phyloP scores from a whole-genome alignment of 2,329 filamentous ascomycete genomes.

The Claviceps citrina region DNA sequence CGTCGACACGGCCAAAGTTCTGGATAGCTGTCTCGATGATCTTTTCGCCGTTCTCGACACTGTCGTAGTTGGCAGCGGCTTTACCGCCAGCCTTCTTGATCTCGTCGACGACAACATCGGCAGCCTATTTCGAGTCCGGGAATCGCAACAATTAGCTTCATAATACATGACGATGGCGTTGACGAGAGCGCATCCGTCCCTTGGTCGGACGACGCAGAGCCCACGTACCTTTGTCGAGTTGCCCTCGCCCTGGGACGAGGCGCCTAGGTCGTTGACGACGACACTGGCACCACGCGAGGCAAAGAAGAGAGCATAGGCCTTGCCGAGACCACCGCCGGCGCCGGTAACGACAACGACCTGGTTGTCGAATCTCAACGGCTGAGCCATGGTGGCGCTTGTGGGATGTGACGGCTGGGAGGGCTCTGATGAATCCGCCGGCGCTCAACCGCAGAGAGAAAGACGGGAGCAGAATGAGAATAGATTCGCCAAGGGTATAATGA shows the following conservation, averaged over 20 bases:
- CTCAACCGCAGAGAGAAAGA: neutral
- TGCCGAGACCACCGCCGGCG: slow-evolving; percentile 64
- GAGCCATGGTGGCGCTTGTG: slow-evolving; percentile 35
- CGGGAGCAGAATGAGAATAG: neutral
- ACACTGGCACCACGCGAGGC: slow-evolving; percentile 82
- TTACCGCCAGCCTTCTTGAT: slow-evolving; percentile 83
- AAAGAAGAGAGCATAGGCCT: slow-evolving; percentile 79
- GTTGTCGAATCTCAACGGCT: slow-evolving; percentile 64
- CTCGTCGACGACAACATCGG: slow-evolving; percentile 68
- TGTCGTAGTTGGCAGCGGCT: slow-evolving; percentile 94
- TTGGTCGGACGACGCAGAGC: too few species aligned
- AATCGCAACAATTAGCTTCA: neutral
- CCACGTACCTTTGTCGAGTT: slow-evolving; percentile 59
- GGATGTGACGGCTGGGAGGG: slow-evolving; percentile 5
- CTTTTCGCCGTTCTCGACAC: slow-evolving; percentile 79
- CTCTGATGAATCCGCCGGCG: neutral
- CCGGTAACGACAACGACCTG: slow-evolving; percentile 74
- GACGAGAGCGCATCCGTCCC: too few species aligned
- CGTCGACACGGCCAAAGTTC: slow-evolving; percentile 71
- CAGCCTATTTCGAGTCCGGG: slow-evolving; percentile 37
- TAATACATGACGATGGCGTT: too few species aligned
- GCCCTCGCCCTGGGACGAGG: slow-evolving; percentile 85
- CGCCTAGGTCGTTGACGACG: slow-evolving; percentile 92
- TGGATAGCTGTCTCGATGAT: slow-evolving; percentile 85
- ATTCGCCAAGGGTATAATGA: too few species aligned